Conservation (phyloP, 2,329 filamentous ascomycete species). For the Chaetomium strumarium region DNA sequence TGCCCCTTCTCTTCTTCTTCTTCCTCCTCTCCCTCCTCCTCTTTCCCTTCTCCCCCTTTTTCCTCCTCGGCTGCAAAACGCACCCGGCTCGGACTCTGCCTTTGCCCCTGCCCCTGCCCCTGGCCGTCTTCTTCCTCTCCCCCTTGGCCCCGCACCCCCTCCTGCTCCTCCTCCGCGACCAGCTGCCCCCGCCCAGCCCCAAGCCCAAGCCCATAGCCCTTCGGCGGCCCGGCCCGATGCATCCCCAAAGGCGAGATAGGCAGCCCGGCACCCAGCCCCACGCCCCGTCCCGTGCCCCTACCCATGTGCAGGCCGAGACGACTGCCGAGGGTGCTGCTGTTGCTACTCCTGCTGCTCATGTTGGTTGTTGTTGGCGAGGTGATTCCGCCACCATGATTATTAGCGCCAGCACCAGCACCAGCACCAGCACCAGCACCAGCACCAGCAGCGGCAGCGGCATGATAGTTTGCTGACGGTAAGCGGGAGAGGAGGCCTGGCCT, state of each 20-base stretch:
- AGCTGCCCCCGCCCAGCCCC: neutral
- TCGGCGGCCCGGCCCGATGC: neutral
- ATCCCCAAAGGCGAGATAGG: neutral
- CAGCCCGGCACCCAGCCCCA: slow-evolving; percentile 6
- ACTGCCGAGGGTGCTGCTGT: neutral
- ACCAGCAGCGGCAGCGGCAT: neutral
- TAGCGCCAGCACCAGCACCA: neutral
- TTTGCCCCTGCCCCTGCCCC: neutral
- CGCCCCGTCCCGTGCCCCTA: slow-evolving; percentile 2
- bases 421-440: neutral
- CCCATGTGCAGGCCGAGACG: slow-evolving; percentile 8
- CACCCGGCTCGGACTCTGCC: too few species aligned
- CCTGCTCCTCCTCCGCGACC: neutral
- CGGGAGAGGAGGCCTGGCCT: slow-evolving; percentile 1
- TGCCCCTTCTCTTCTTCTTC: neutral
- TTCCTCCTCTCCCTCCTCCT: neutral
- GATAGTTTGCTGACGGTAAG: neutral
- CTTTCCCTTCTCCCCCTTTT: neutral
- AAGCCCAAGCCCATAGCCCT: neutral
- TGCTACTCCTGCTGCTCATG: neutral
- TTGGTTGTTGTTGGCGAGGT: neutral
- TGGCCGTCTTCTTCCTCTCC: too few species aligned
- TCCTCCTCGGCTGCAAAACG: neutral
- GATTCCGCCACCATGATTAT: neutral
- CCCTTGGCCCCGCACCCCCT: neutral